Conservation (phyloP, 768 basidiomycete species). For the Tricholomella constricta region DNA sequence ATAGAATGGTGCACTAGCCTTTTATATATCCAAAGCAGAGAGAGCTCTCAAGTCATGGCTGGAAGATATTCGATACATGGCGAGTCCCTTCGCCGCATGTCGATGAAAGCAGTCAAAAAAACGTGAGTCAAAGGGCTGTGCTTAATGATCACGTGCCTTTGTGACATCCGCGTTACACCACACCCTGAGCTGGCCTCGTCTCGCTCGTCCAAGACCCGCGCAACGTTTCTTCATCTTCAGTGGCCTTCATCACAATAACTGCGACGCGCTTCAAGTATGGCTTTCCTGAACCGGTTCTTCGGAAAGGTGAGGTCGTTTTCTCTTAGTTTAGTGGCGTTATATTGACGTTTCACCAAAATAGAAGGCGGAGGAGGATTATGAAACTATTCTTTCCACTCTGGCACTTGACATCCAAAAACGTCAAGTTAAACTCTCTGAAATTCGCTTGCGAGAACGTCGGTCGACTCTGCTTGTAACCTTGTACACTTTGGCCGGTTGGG, state of each 20-base stretch:
- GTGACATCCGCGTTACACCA: constrained; percentile 11
- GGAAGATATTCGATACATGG: too few species aligned
- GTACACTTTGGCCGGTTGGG: constrained; percentile 77
- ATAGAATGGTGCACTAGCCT: background rate
- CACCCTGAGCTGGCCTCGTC: constrained; percentile 9
- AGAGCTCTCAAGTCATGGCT: too few species aligned
- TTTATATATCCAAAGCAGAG: too few species aligned
- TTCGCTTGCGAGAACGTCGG: constrained; percentile 82
- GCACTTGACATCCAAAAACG: constrained; percentile 72
- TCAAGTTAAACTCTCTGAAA: constrained; percentile 74
- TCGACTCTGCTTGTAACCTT: constrained; percentile 76
- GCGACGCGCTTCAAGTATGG: constrained; percentile 19
- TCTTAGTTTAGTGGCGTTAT: background rate
- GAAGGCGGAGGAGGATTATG: constrained; percentile 74
- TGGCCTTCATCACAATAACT: background rate
- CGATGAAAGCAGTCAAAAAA: too few species aligned
- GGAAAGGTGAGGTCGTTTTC: constrained; percentile 9
- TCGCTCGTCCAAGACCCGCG: background rate
- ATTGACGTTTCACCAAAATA: constrained; percentile 18
- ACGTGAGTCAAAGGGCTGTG: too few species aligned
- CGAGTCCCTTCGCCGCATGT: too few species aligned
- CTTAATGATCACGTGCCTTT: constrained; percentile 9
- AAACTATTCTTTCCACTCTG: constrained; percentile 67
- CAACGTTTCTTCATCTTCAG: background rate
- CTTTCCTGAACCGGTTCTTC: constrained; percentile 13